Evolutionary conservation across 73 alveolate genomes (phyloP).

Genomic region (Blepharisma stoltei): DNA sequence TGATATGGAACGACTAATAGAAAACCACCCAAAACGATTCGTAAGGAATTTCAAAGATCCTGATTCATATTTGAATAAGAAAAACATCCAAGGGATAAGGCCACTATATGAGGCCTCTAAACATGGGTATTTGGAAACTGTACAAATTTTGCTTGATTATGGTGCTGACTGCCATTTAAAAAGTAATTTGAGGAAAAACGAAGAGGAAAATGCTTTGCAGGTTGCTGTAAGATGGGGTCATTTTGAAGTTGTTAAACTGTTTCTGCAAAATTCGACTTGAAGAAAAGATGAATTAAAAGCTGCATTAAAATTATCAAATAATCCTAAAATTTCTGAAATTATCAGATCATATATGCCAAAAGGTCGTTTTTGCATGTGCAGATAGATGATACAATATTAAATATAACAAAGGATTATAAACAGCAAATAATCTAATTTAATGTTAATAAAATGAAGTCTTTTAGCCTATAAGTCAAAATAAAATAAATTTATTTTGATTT

Average conservation of each 20-base stretch:
- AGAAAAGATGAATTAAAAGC: slow-evolving; percentile 1
- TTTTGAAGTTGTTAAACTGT: background rate
- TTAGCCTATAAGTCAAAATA: too few species aligned
- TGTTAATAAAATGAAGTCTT: too few species aligned
- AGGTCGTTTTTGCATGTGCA: too few species aligned
- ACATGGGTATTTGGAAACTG: slow-evolving; percentile 41
- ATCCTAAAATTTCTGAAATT: background rate
- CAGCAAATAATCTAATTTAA: too few species aligned
- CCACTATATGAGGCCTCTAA: slow-evolving; percentile 52
- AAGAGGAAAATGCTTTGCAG: slow-evolving; percentile 41
- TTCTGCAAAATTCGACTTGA: background rate
- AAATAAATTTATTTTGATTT: too few species aligned
- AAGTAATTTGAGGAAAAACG: background rate
- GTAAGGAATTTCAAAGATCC: background rate
- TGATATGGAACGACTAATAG: background rate
- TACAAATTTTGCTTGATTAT: slow-evolving; percentile 30
- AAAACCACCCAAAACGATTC: background rate
- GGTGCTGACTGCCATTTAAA: slow-evolving; percentile 46
- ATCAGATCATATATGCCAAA: background rate
- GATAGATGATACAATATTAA: too few species aligned
- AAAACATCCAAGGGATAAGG: background rate
- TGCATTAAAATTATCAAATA: background rate
- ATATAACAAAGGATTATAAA: too few species aligned
- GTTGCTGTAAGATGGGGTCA: slow-evolving; percentile 57
- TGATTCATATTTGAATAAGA: slow-evolving; percentile 3